Conservation (phyloP, 2,329 filamentous ascomycete genomes). For the Escovopsis weberi region DNA sequence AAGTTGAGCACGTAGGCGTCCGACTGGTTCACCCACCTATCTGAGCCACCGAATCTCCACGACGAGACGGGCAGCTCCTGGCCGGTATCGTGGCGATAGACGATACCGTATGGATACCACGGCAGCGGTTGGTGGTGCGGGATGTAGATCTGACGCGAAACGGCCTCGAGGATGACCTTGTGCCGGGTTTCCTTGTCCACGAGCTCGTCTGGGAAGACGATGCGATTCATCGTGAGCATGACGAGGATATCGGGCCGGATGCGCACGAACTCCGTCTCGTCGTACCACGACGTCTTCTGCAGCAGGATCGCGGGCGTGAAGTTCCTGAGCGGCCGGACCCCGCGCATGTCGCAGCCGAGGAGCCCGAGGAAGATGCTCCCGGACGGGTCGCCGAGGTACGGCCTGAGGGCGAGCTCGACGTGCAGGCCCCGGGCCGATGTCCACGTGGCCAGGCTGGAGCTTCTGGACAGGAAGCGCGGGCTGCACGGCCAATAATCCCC, state of each 20-base stretch:
- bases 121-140: constrained; percentile 8
- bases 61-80: no score
- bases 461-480: constrained; percentile 12
- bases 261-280: constrained; percentile 13
- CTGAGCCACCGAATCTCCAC: not conserved
- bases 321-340: not conserved
- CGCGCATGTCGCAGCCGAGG: constrained; percentile 15
- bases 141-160: constrained; percentile 11
- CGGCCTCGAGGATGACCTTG: constrained; percentile 2
- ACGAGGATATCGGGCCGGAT: constrained; percentile 13
- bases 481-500: constrained; percentile 7
- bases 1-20: constrained; percentile 15
- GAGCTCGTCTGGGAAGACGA: constrained; percentile 12
- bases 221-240: constrained; percentile 14
- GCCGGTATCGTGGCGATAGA: constrained; percentile 9
- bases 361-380: constrained; percentile 15
- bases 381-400: constrained; percentile 13
- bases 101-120: constrained; percentile 12
- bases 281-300: constrained; percentile 15
- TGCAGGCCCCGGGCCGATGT: constrained; percentile 13
- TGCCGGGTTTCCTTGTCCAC: constrained; percentile 6
- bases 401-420: constrained; percentile 14
- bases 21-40: constrained; percentile 12
- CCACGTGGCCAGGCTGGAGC: constrained; percentile 9
- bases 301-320: constrained; percentile 14